Conservation (phyloP, 2,329 filamentous ascomycete genomes). For the Periconia digitata region DNA sequence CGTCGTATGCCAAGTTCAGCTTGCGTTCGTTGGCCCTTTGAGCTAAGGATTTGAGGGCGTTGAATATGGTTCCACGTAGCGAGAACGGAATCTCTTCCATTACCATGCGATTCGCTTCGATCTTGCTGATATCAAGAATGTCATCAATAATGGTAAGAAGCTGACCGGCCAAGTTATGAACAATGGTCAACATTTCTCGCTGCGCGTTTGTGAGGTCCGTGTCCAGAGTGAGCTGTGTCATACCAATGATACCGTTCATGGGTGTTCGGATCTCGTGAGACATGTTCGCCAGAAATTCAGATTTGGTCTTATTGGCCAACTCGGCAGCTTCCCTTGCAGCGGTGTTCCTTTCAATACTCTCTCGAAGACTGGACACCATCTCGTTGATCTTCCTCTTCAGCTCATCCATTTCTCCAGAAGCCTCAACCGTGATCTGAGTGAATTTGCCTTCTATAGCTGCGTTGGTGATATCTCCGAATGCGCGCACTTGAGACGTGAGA, state of each 20-base stretch:
- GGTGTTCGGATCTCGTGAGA: constrained; percentile 97
- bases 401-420: constrained; percentile 98
- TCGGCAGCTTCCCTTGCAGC: constrained; percentile 94
- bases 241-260: constrained; percentile 97
- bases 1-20: constrained; percentile 87
- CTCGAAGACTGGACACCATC: constrained; percentile 94
- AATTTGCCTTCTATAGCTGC: constrained; percentile 96
- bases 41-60: constrained; percentile 93
- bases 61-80: constrained; percentile 91
- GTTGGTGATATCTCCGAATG: constrained; percentile 98
- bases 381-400: constrained; percentile 99
- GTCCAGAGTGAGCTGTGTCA: constrained; percentile 95
- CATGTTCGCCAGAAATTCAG: constrained; percentile 98
- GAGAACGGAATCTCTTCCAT: constrained; percentile 98
- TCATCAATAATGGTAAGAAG: constrained; percentile 94
- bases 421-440: constrained; percentile 94
- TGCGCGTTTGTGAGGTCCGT: constrained; percentile 93
- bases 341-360: constrained; percentile 96
- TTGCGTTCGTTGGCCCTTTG: constrained; percentile 97
- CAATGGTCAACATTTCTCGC: constrained; percentile 97
- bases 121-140: constrained; percentile 69
- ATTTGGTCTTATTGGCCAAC: constrained; percentile 96
- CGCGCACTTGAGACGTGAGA: constrained; percentile 92
- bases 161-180: constrained; percentile 95
- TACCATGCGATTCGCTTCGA: constrained; percentile 96